Base-by-base conservation (phyloP, 805 yeast species). In the Candida broadrunensis region DNA sequence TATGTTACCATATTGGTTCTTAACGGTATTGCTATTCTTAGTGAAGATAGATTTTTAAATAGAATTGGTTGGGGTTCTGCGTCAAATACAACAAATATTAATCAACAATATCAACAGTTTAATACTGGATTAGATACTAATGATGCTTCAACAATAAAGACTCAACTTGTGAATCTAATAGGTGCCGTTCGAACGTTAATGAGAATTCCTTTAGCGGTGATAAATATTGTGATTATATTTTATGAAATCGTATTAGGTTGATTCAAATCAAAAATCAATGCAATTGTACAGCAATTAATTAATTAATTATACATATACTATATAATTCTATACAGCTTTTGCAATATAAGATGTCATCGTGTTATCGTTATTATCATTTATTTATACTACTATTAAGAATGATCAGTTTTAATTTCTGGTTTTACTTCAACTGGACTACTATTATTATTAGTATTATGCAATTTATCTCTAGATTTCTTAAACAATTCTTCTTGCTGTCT, bases 401-500 rank as follows among this genome's bases (percentile, higher is more conserved):
- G 14, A 8, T 25, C 29, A 9, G 14, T 9, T 25, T 25, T 25
- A 8, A 25, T n/a, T 13, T 25, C 29, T 7, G 29, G 5, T n/a
- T 25, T 25, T 8, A 25, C 29, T 11, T 9, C 29, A 25, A n/a
- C 14, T 11, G 29, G 5, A 9, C n/a, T 7, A 12, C 42, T 18
- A 18, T 33, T 47, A 43, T 17, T 46, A 44, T 39, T 42, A 49
- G 17, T 14, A 44, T 64, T 64, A 42, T 81, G 81, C 49, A 83
- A 68, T 46, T 85, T 70, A 29, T 81, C 83, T 44, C 89, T 72
- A 17, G 88, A 81, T 57, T 81, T 80, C 50, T 87, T 85, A 65
- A 93, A 93, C 44, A 93, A 70, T 60, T 87, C 95, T 55, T 93
- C 97, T 60, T 93, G 99, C 60, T 91, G 95, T 51, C 80, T 79